These are phyloP conservation scores for Salvia hispanica DNA, from an alignment of 257 asterid genomes.

Conservation along the genomic window DNA sequence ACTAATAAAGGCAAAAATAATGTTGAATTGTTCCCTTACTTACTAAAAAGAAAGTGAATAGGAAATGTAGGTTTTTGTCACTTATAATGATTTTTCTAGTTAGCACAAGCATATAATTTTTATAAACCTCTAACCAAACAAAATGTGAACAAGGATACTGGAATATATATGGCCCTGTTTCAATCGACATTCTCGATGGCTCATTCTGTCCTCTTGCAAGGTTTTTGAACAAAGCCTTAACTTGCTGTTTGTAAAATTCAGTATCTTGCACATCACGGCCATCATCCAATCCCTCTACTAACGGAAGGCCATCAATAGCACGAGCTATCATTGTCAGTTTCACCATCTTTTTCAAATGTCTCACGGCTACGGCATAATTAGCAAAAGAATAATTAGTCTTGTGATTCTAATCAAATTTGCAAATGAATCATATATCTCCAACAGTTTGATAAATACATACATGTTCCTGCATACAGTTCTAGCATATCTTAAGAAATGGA, in stretches of 20 bases:
- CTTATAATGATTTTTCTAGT: background rate
- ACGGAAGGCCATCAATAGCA: conserved; percentile 89
- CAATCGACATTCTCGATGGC: conserved; percentile 93
- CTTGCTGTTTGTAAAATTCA: conserved; percentile 89
- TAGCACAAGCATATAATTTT: background rate
- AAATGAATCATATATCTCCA: conserved; percentile 11
- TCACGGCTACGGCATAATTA: conserved; percentile 39
- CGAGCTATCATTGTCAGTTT: conserved; percentile 95
- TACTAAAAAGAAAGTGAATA: background rate
- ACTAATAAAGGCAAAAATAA: background rate
- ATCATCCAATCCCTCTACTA: conserved; percentile 95
- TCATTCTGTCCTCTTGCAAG: conserved; percentile 82
- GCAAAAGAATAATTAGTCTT: conserved; percentile 12
- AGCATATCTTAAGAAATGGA: conserved; percentile 10
- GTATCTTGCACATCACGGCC: conserved; percentile 84
- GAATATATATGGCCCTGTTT: conserved; percentile 84
- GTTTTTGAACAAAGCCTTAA: conserved; percentile 78
- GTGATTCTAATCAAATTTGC: conserved; percentile 8
- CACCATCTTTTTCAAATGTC: conserved; percentile 63
- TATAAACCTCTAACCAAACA: conserved; percentile 16
- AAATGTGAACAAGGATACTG: conserved; percentile 78
- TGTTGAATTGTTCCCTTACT: background rate
- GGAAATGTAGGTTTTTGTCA: conserved; percentile 6
- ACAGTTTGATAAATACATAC: background rate
- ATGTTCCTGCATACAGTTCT: conserved; percentile 1